Base-by-base conservation (phyloP, 1,284 basidiomycete genomes). In the Papiliotrema flavescens region DNA sequence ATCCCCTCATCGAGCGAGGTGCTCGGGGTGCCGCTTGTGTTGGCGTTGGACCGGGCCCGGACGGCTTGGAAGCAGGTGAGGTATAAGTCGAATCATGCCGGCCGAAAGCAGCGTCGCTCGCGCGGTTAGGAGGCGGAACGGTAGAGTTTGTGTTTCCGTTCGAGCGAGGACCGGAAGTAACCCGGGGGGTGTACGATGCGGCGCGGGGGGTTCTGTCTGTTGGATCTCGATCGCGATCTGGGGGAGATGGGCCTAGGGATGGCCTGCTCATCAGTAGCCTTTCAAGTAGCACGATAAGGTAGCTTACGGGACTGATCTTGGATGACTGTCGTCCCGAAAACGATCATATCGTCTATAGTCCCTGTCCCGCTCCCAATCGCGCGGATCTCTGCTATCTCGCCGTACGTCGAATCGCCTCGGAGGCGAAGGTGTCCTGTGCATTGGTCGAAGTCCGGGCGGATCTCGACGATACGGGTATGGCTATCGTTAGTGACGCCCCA, bases 1-100 rank as follows among this genome's bases (percentile, higher is more conserved):
- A 67, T 2, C 65, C 68, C 32, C 70, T 54, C 48, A 63, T 57
- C 0, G 66, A 70, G 19, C 64, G 48, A 20, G 68, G 57, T 3
- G 59, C 56, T 2, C 62, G 56, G n/a, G 66, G 62, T 3, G 63
- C 22, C 22, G 44, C 5, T n/a, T 20, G 52, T 47, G 22, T 28
- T 36, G 20, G 35, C 37, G 35, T 43, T 44, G 14, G 50, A 37
- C 2, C 41, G 13, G 15, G 59, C 48, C n/a, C n/a, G n/a, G n/a
- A n/a, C n/a, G n/a, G n/a, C n/a, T n/a, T n/a, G n/a, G n/a, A n/a
- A n/a, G n/a, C n/a, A n/a, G n/a, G n/a, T n/a, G n/a, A n/a, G n/a
- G n/a, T n/a, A n/a, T n/a, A n/a, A n/a, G n/a, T n/a, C n/a, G n/a
- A n/a, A n/a, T n/a, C n/a, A n/a, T n/a, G n/a, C n/a, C n/a, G n/a